Evolutionary conservation across 495 filamentous ascomycete genomes (phyloP), one percentile per base, ranked within the genome.

Genomic region (Aspergillus egyptiacus): DNA sequence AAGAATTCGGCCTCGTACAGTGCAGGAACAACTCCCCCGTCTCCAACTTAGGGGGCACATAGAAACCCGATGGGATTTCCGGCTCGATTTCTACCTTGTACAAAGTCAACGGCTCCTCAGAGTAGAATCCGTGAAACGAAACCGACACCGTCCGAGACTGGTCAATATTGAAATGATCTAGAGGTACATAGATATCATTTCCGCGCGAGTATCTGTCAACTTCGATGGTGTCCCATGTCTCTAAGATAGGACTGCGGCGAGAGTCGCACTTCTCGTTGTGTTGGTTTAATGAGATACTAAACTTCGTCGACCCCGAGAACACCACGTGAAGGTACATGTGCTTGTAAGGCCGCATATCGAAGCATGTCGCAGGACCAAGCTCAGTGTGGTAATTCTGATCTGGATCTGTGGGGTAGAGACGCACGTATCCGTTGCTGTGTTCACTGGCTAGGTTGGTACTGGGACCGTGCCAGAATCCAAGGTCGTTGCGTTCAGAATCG

Each of bases 171-270:
- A 90, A 91, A 62, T 91, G 86, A 23, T 68, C 70, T n/a, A 91
- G 60, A 0, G 86, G 86, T 38, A 89, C 78, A 61, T 86, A 89
- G 55, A 89, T 81, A 55, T 88, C 81, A 0, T 63, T 67, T 14
- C 54, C 65, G 4, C 35, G 31, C 8, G 25, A 37, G 59, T 90
- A 90, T 32, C 84, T 73, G 2, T 76, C 68, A 1, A 84, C 84
- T 54, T 88, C 82, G 15, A 87, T 71, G 2, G 78, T 83, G 59
- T 90, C 86, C 72, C 83, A 85, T 5, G 84, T 86, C 57, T 81
- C 84, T 0, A 85, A 84, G 55, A 76, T 88, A 0, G 86, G 85
- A n/a, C 69, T 69, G 14, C 79, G 71, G 17, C 50, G 53, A 11
- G 75, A 69, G 54, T 82, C 71, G 57, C 86, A 90, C 5, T 68